Evolutionary conservation across 768 basidiomycete genomes (phyloP).

Genomic region (Boletus subparvulus): DNA sequence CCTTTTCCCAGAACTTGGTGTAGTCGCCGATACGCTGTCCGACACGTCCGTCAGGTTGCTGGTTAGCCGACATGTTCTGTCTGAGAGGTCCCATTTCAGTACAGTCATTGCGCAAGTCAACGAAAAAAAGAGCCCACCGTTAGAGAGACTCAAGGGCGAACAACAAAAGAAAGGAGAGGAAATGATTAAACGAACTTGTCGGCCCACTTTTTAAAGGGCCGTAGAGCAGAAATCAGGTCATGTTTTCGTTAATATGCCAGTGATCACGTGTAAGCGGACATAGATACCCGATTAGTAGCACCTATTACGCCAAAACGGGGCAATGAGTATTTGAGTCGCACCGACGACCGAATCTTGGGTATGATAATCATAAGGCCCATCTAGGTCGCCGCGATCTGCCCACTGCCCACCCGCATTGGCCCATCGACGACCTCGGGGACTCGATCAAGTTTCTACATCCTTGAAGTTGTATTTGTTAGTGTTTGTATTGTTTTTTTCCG

Average conservation of each 20-base stretch:
- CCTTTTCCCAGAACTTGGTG: slow-evolving; percentile 89
- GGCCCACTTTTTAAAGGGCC: slow-evolving; percentile 12
- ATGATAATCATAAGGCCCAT: too few species aligned
- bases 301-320: too few species aligned
- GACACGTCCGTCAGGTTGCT: slow-evolving; percentile 55
- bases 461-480: too few species aligned
- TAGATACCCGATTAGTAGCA: too few species aligned
- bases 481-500: too few species aligned
- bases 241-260: not conserved
- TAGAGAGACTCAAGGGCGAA: not conserved
- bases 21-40: slow-evolving; percentile 77
- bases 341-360: too few species aligned
- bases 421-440: too few species aligned
- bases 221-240: slow-evolving; percentile 20
- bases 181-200: not conserved
- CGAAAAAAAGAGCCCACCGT: not conserved
- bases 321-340: too few species aligned
- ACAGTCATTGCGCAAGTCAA: not conserved
- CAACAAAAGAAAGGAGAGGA: not conserved
- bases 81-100: not conserved
- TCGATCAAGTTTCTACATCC: too few species aligned
- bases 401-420: too few species aligned
- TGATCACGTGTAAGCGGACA: slow-evolving; percentile 5
- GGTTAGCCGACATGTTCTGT: slow-evolving; percentile 17
- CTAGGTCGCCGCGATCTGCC: too few species aligned